Percentiles rank a stretch among this genome's conserved stretches.
Evolutionary conservation across 768 basidiomycete species (phyloP).

Genomic region (Chalciporus chontae): DNA sequence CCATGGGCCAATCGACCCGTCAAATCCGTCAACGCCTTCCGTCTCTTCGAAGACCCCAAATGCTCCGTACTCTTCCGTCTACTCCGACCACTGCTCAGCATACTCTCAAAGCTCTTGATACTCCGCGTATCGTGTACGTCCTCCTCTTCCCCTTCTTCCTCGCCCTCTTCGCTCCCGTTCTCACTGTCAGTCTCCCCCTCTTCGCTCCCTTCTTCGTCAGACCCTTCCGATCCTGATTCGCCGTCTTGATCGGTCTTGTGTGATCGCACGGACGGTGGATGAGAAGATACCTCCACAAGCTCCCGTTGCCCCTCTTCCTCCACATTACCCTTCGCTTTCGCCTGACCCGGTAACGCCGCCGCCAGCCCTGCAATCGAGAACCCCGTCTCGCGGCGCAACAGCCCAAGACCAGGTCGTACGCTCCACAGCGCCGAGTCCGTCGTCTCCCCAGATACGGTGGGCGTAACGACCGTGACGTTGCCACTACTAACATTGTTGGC

Average conservation of each 20-base stretch:
- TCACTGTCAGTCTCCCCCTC: constrained; percentile 16
- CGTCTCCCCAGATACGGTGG: constrained; percentile 15
- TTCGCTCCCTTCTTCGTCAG: background rate
- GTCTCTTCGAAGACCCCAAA: constrained; percentile 37
- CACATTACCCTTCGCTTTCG: constrained; percentile 1
- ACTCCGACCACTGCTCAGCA: constrained; percentile 49
- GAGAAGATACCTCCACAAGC: constrained; percentile 52
- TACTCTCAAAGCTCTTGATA: constrained; percentile 83
- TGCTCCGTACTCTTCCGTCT: constrained; percentile 15
- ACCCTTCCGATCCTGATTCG: constrained; percentile 18
- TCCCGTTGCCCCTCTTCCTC: constrained; percentile 44
- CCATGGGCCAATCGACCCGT: constrained; percentile 74
- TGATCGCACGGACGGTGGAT: constrained; percentile 46
- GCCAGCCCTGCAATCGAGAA: constrained; percentile 82
- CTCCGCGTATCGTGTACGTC: constrained; percentile 58
- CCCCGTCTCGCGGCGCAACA: constrained; percentile 69
- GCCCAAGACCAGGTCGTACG: constrained; percentile 54
- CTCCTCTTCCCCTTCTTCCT: constrained; percentile 27
- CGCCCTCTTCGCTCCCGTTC: constrained; percentile 26
- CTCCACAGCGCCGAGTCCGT: constrained; percentile 12
- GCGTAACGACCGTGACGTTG: constrained; percentile 6
- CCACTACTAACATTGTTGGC: background rate
- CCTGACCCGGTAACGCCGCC: constrained; percentile 51
- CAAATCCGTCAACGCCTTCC: constrained; percentile 46
- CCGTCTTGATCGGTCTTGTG: constrained; percentile 6